These are phyloP conservation scores for Bothriochloa decipiens DNA, from an alignment of 176 grass and related monocot species.

Conservation along the genomic window DNA sequence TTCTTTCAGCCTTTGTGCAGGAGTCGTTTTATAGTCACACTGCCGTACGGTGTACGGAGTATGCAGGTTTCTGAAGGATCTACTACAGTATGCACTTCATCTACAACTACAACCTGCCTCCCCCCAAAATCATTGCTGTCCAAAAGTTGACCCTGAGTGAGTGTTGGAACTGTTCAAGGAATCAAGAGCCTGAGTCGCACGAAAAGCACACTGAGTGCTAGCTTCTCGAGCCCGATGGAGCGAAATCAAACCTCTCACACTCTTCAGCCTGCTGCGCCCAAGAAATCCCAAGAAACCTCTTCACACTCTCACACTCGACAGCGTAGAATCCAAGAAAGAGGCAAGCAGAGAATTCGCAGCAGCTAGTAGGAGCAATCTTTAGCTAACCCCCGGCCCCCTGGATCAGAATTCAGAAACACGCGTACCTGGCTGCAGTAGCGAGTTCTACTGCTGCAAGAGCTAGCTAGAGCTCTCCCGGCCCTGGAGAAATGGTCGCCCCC, in stretches of 20 bases:
- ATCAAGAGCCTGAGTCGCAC: neutral
- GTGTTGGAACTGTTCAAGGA: neutral
- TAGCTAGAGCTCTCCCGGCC: neutral
- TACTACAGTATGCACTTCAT: too few species aligned
- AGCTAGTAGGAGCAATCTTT: neutral
- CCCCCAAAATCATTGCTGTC: neutral
- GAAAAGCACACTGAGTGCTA: neutral
- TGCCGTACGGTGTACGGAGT: neutral
- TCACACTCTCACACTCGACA: too few species aligned
- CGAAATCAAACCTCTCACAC: neutral
- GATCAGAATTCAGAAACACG: neutral
- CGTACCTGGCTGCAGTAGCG: conserved; percentile 15
- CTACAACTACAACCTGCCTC: neutral
- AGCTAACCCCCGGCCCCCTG: neutral
- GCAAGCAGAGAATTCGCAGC: conserved; percentile 1
- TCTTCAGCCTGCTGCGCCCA: neutral
- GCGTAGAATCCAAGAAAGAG: neutral
- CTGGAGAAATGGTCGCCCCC: neutral
- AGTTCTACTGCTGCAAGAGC: neutral
- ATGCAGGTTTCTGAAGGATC: neutral
- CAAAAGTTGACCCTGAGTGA: neutral
- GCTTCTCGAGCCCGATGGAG: neutral
- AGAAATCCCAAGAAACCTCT: too few species aligned
- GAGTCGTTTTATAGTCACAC: neutral
- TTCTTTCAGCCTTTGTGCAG: neutral